phyloP scores from a whole-genome alignment of 495 filamentous ascomycete species.

The Talaromyces wortmannii region DNA sequence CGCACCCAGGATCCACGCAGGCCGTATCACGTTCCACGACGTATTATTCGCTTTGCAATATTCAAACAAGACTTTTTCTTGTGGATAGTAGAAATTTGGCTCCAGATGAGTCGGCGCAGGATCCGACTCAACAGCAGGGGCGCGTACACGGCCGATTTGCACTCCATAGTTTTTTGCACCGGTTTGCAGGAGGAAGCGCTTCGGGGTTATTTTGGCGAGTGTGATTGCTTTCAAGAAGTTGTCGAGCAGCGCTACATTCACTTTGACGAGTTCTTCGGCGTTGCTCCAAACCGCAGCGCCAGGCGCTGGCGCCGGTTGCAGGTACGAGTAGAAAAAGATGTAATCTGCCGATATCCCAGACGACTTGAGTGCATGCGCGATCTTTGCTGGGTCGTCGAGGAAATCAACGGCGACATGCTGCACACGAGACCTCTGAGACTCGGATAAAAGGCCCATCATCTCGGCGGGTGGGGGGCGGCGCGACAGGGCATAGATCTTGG shows the following conservation, averaged over 20 bases:
- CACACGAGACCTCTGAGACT: slow-evolving; percentile 14
- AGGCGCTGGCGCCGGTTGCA: slow-evolving; percentile 30
- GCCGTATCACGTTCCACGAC: slow-evolving; percentile 29
- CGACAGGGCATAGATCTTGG: slow-evolving; percentile 39
- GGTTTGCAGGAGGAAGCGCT: slow-evolving; percentile 43
- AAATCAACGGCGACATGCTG: slow-evolving; percentile 41
- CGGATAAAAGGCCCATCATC: background rate
- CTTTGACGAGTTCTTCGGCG: slow-evolving; percentile 26
- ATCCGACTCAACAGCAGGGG: slow-evolving; percentile 33
- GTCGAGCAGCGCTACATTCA: slow-evolving; percentile 28
- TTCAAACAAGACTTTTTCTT: slow-evolving; percentile 34
- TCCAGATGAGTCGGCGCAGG: slow-evolving; percentile 25
- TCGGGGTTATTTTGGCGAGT: slow-evolving; percentile 27
- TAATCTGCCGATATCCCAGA: slow-evolving; percentile 15
- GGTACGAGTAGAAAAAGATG: slow-evolving; percentile 11
- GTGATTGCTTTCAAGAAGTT: slow-evolving; percentile 38
- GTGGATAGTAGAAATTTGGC: slow-evolving; percentile 47
- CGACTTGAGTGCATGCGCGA: slow-evolving; percentile 26
- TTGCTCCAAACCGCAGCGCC: slow-evolving; percentile 28
- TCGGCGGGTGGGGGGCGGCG: slow-evolving; percentile 27
- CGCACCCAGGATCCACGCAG: slow-evolving; percentile 39
- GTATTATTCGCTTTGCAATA: slow-evolving; percentile 23
- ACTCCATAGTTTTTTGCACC: slow-evolving; percentile 42
- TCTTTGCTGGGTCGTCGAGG: slow-evolving; percentile 24
- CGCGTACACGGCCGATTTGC: slow-evolving; percentile 34